Evolutionary conservation across 2,329 filamentous ascomycete genomes (phyloP).

Genomic region (Colletotrichum kahawae): DNA sequence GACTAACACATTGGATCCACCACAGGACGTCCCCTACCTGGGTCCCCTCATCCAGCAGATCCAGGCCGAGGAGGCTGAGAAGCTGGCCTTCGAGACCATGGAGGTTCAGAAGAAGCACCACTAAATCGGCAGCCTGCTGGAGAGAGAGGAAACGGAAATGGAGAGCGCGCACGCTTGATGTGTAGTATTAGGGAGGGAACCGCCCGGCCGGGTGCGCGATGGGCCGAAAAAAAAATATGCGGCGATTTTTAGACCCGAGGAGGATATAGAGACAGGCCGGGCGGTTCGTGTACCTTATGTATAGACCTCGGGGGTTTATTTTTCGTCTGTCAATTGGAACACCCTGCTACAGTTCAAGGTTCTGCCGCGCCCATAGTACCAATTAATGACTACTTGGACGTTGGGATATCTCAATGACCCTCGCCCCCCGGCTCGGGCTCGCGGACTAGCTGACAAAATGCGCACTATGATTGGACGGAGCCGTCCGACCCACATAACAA

Average conservation of each 20-base stretch:
- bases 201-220: slow-evolving; percentile 17
- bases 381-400: slow-evolving; percentile 9
- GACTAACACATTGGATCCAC: slow-evolving; percentile 21
- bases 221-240: not conserved
- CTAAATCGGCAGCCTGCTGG: slow-evolving; percentile 5
- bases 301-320: slow-evolving; percentile 23
- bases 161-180: slow-evolving; percentile 14
- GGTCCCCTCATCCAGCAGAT: slow-evolving; percentile 57
- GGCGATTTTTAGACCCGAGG: slow-evolving; percentile 9
- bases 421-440: not conserved
- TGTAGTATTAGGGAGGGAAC: slow-evolving; percentile 19
- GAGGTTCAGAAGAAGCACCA: slow-evolving; percentile 54
- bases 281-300: slow-evolving; percentile 24
- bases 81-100: slow-evolving; percentile 56
- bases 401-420: not conserved
- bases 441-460: slow-evolving; percentile 20
- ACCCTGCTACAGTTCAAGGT: slow-evolving; percentile 15
- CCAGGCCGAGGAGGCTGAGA: slow-evolving; percentile 55
- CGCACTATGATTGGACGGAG: slow-evolving; percentile 9
- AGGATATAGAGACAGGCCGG: not conserved
- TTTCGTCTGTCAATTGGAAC: slow-evolving; percentile 22
- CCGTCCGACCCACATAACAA: not conserved
- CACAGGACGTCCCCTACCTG: slow-evolving; percentile 60
- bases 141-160: not conserved
- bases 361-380: slow-evolving; percentile 3